A percentile compares a stretch with the other conserved stretches of the same genome.
phyloP scores from a whole-genome alignment of 805 yeast genomes.

The Candida berthetii region DNA sequence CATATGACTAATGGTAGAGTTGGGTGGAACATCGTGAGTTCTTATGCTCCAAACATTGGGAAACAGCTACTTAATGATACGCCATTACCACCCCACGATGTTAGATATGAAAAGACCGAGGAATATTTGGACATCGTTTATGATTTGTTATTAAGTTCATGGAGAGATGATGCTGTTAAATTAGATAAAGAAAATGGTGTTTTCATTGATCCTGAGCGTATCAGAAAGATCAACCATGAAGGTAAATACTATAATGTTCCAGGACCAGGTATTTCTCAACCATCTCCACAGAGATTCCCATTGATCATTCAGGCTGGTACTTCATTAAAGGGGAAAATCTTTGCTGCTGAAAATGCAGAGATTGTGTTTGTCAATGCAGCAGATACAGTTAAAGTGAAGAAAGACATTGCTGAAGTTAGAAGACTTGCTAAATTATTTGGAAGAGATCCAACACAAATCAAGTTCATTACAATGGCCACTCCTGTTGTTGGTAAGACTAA shows the following conservation, averaged over 20 bases:
- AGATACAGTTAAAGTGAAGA: conserved; percentile 21
- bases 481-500: conserved; percentile 27
- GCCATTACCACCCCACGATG: conserved; percentile 29
- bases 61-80: conserved; percentile 28
- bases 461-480: conserved; percentile 28
- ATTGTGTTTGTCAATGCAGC: conserved; percentile 26
- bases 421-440: conserved; percentile 25
- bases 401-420: conserved; percentile 22
- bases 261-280: conserved; percentile 31
- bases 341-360: conserved; percentile 36
- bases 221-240: conserved; percentile 28
- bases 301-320: conserved; percentile 36
- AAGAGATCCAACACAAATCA: conserved; percentile 28
- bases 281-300: conserved; percentile 35
- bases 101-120: conserved; percentile 31
- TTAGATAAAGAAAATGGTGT: conserved; percentile 20
- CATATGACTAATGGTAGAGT: conserved; percentile 33
- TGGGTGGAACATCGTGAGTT: conserved; percentile 40
- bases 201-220: conserved; percentile 24
- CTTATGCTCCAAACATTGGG: conserved; percentile 35
- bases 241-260: conserved; percentile 31
- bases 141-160: conserved; percentile 30
- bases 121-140: conserved; percentile 32
- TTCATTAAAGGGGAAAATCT: conserved; percentile 29
- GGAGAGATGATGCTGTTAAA: conserved; percentile 31